A percentile compares a stretch with the other conserved stretches of the same genome.
phyloP scores from a whole-genome alignment of 1,139 yeast species.

The Yamadazyma triangularis region DNA sequence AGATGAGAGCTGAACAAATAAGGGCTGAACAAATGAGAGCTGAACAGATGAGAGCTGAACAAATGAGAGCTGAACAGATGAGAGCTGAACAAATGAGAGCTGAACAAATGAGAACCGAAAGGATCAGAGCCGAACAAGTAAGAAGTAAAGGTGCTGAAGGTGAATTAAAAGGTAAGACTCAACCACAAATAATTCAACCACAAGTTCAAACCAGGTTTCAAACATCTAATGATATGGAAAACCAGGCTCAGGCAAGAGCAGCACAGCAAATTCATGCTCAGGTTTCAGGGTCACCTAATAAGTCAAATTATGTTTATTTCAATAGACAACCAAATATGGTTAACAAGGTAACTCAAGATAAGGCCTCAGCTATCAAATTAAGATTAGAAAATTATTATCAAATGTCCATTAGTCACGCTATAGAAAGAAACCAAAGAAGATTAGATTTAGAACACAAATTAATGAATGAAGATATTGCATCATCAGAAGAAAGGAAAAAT shows the following conservation, averaged over 20 bases:
- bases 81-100: neutral
- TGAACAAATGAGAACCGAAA: conserved; percentile 1
- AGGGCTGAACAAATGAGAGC: conserved; percentile 2
- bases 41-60: conserved; percentile 7
- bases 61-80: conserved; percentile 3
- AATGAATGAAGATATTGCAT: conserved; percentile 54
- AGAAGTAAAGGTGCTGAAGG: conserved; percentile 2
- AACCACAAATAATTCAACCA: too few relatives aligned
- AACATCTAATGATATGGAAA: neutral
- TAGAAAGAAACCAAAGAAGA: conserved; percentile 76
- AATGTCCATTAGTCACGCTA: conserved; percentile 74
- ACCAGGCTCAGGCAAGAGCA: conserved; percentile 6
- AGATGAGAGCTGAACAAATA: conserved; percentile 1
- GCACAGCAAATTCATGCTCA: neutral
- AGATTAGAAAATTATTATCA: conserved; percentile 72
- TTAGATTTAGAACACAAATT: conserved; percentile 67
- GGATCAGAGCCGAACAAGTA: conserved; percentile 2
- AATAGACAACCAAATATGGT: conserved; percentile 82
- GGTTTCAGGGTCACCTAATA: neutral
- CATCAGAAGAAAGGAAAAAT: conserved; percentile 68
- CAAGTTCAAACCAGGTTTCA: conserved; percentile 6
- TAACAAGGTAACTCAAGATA: conserved; percentile 63
- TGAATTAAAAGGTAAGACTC: too few relatives aligned
- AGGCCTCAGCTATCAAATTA: conserved; percentile 67
- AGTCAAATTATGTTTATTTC: conserved; percentile 58